Evolutionary conservation across 257 asterid genomes (phyloP).

Genomic region (Solanum habrochaites): DNA sequence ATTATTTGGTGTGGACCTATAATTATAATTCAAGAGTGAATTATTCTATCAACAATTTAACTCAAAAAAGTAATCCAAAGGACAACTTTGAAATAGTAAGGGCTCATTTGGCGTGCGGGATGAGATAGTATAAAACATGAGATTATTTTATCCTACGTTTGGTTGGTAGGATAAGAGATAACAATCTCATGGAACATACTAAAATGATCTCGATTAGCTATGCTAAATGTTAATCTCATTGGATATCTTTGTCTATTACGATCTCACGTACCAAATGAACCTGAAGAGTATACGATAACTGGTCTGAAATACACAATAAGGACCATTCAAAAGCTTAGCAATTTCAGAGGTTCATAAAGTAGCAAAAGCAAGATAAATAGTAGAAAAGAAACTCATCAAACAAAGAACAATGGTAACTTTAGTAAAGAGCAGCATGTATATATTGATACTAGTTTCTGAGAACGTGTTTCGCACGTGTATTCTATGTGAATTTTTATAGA

Average conservation of each 20-base stretch:
- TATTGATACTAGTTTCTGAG: no score
- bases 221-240: neutral
- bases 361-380: neutral
- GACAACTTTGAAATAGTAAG: neutral
- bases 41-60: neutral
- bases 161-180: neutral
- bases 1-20: neutral
- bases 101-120: neutral
- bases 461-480: no score
- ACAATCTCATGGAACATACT: neutral
- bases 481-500: no score
- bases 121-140: neutral
- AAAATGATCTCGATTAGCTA: neutral
- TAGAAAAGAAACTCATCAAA: neutral
- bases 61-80: neutral
- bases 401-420: neutral
- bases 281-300: neutral
- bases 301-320: neutral
- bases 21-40: neutral
- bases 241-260: neutral
- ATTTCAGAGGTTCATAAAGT: neutral
- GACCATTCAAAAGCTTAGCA: neutral
- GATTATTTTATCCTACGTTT: neutral
- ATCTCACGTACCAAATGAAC: neutral
- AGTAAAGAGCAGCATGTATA: neutral